phyloP scores from a whole-genome alignment of 2,329 filamentous ascomycete genomes.

The Triangularia verruculosa region DNA sequence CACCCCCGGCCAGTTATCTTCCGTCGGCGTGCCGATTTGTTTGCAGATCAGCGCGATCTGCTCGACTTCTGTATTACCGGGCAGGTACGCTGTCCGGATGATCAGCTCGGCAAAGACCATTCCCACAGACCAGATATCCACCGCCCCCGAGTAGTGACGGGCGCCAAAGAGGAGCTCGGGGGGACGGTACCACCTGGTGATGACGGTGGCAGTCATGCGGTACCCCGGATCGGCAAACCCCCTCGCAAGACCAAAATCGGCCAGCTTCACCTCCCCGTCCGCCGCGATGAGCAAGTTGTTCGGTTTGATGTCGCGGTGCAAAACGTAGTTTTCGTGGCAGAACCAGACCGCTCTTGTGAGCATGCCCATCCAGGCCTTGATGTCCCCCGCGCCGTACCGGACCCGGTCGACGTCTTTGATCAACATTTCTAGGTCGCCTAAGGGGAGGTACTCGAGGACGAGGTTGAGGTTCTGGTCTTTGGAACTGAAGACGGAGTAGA shows the following conservation, averaged over 20 bases:
- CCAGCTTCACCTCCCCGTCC: conserved; percentile 90
- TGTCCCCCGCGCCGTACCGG: conserved; percentile 81
- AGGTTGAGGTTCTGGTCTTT: conserved; percentile 96
- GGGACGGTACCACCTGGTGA: conserved; percentile 95
- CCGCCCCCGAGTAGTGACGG: conserved; percentile 81
- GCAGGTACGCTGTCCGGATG: conserved; percentile 76
- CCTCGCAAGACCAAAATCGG: conserved; percentile 93
- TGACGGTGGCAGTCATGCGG: conserved; percentile 89
- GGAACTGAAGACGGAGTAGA: conserved; percentile 89
- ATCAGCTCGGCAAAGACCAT: conserved; percentile 91
- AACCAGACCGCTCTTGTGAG: conserved; percentile 90
- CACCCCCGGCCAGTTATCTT: conserved; percentile 95
- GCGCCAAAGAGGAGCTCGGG: conserved; percentile 92
- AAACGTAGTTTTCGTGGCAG: conserved; percentile 89
- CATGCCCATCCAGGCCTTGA: conserved; percentile 99
- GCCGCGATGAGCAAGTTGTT: conserved; percentile 96
- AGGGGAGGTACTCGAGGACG: conserved; percentile 87
- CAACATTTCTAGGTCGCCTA: conserved; percentile 92
- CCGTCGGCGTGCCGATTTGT: conserved; percentile 83
- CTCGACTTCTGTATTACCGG: conserved; percentile 79
- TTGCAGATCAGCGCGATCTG: conserved; percentile 83
- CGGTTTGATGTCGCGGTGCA: conserved; percentile 98
- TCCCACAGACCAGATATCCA: conserved; percentile 92
- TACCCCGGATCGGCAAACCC: conserved; percentile 84
- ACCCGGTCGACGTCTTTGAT: conserved; percentile 79